Conservation (phyloP, 108 stramenopile genomes). For the Nannochloropsis granulata region DNA sequence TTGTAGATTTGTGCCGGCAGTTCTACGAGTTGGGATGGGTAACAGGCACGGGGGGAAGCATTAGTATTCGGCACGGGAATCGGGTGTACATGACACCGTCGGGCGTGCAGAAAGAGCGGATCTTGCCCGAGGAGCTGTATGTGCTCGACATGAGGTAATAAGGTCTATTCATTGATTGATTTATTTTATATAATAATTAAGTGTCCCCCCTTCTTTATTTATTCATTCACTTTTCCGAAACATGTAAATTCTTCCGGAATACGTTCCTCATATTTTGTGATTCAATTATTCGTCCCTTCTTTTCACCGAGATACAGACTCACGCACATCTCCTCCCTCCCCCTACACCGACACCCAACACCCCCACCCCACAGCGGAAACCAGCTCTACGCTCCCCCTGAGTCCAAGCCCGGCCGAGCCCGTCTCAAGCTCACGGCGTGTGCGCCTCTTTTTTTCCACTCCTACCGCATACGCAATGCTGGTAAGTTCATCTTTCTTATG, state of each 20-base stretch:
- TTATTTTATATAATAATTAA: background rate
- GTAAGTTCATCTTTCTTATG: slow-evolving; percentile 6
- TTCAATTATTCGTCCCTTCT: background rate
- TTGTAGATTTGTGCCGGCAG: slow-evolving; percentile 62
- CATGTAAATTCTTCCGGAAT: too few relatives aligned
- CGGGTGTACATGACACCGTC: slow-evolving; percentile 82
- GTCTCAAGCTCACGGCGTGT: slow-evolving; percentile 58
- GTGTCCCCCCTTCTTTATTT: background rate
- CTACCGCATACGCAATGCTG: slow-evolving; percentile 49
- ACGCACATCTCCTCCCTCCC: background rate
- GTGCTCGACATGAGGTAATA: slow-evolving; percentile 37
- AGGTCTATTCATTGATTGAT: background rate
- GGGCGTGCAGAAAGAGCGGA: slow-evolving; percentile 89
- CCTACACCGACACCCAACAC: background rate
- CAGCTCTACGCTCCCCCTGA: background rate
- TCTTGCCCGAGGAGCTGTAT: slow-evolving; percentile 80
- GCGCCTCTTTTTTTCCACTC: slow-evolving; percentile 77
- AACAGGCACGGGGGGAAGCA: slow-evolving; percentile 80
- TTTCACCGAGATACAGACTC: too few relatives aligned
- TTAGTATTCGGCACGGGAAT: slow-evolving; percentile 65
- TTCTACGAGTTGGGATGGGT: slow-evolving; percentile 80
- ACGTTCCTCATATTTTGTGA: background rate
- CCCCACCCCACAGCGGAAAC: background rate
- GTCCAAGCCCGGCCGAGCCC: background rate
- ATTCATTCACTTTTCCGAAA: too few relatives aligned